Evolutionary conservation across 352 stramenopile genomes (phyloP).

Genomic region (Pythium phragmitis): DNA sequence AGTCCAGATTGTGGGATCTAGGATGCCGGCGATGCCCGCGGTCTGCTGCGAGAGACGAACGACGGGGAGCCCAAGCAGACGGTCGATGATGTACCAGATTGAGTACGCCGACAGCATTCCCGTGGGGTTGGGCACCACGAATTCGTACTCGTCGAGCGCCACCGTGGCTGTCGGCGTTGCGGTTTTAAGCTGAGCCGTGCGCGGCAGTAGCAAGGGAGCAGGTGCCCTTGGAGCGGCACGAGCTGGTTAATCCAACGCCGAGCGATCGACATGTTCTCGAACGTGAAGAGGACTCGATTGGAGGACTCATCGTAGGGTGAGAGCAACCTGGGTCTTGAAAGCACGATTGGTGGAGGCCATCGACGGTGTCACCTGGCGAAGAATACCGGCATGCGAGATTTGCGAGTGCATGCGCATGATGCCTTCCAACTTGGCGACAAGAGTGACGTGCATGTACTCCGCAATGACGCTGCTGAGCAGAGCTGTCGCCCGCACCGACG

Average conservation of each 20-base stretch:
- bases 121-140: background rate
- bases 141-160: background rate
- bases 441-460: background rate
- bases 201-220: background rate
- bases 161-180: background rate
- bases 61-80: background rate
- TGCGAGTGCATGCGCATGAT: background rate
- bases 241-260: background rate
- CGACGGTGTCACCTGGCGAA: background rate
- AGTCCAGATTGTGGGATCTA: background rate
- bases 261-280: background rate
- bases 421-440: background rate
- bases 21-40: no score
- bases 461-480: background rate
- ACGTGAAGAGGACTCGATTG: background rate
- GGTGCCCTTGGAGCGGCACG: background rate
- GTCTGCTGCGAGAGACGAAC: background rate
- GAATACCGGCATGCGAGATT: background rate
- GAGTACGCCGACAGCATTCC: background rate
- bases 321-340: background rate
- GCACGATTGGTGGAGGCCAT: background rate
- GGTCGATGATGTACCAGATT: background rate
- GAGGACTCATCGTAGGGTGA: background rate
- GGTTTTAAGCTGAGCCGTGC: background rate
- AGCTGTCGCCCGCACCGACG: no score